phyloP scores from a whole-genome alignment of 2,329 filamentous ascomycete genomes.

The Aspergillus sp. region DNA sequence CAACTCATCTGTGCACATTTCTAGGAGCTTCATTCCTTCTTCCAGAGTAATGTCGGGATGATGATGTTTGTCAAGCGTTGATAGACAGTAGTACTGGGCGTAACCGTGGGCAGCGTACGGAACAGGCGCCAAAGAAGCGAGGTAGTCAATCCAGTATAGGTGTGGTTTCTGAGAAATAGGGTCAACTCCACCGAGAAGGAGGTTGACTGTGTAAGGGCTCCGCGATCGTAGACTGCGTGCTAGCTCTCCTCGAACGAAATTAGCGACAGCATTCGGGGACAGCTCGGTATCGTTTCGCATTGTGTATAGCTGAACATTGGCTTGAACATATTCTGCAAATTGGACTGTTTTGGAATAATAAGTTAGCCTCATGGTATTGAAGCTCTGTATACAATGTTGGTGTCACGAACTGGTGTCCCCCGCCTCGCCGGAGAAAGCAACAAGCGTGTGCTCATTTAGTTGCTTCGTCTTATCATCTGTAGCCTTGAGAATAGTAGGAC shows the following conservation, averaged over 20 bases:
- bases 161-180: constrained; percentile 86
- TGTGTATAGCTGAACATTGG: constrained; percentile 95
- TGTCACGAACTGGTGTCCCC: constrained; percentile 77
- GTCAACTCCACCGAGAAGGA: constrained; percentile 91
- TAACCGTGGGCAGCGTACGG: constrained; percentile 98
- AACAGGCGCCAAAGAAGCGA: constrained; percentile 81
- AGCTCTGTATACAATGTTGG: not conserved
- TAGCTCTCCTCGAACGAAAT: constrained; percentile 92
- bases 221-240: constrained; percentile 86
- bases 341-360: constrained; percentile 63
- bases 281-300: constrained; percentile 97
- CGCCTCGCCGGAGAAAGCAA: constrained; percentile 94
- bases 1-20: constrained; percentile 94
- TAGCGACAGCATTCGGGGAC: constrained; percentile 81
- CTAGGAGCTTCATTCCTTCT: constrained; percentile 86
- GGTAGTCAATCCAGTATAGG: constrained; percentile 96
- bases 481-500: constrained; percentile 91
- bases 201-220: constrained; percentile 95
- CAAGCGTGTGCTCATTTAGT: constrained; percentile 89
- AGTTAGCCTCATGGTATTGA: constrained; percentile 9
- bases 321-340: constrained; percentile 99
- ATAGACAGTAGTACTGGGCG: constrained; percentile 98
- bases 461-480: constrained; percentile 93
- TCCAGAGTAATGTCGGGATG: constrained; percentile 89
- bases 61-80: constrained; percentile 97